Evolutionary conservation across 1,139 yeast species (phyloP).

Genomic region (Diutina pseudorugosa): DNA sequence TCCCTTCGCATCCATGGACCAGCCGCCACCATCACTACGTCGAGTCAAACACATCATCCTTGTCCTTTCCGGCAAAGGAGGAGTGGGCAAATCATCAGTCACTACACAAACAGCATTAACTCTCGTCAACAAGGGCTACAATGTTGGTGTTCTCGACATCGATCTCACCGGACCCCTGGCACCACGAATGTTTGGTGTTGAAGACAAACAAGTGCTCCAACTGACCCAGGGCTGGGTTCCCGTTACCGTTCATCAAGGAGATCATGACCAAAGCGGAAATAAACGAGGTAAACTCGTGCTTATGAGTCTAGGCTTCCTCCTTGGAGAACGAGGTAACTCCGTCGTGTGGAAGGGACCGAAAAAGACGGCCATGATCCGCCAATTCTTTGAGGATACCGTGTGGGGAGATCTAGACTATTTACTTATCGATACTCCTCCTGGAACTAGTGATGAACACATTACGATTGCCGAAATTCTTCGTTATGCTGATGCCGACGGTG

Average conservation of each 20-base stretch:
- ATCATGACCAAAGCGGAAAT: slow-evolving; percentile 7
- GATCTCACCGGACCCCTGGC: slow-evolving; percentile 95
- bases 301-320: slow-evolving; percentile 85
- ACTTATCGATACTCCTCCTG: slow-evolving; percentile 95
- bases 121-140: slow-evolving; percentile 54
- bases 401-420: slow-evolving; percentile 73
- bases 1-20: neutral
- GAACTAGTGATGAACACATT: slow-evolving; percentile 96
- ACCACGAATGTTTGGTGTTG: slow-evolving; percentile 94
- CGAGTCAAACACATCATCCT: slow-evolving; percentile 55
- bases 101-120: slow-evolving; percentile 87
- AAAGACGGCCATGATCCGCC: slow-evolving; percentile 95
- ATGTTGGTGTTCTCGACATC: slow-evolving; percentile 87
- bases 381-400: slow-evolving; percentile 77
- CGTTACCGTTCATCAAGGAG: slow-evolving; percentile 31
- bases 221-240: slow-evolving; percentile 88
- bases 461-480: slow-evolving; percentile 88
- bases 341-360: slow-evolving; percentile 99
- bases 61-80: slow-evolving; percentile 37
- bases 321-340: slow-evolving; percentile 74
- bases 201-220: slow-evolving; percentile 68
- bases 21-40: slow-evolving; percentile 37
- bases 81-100: slow-evolving; percentile 90
- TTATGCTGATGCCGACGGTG: slow-evolving; percentile 38
- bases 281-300: slow-evolving; percentile 37